A percentile compares a stretch with the other conserved stretches of the same genome.
phyloP scores from a whole-genome alignment of 148 eudicot species.

The Vaccinium myrtillus region DNA sequence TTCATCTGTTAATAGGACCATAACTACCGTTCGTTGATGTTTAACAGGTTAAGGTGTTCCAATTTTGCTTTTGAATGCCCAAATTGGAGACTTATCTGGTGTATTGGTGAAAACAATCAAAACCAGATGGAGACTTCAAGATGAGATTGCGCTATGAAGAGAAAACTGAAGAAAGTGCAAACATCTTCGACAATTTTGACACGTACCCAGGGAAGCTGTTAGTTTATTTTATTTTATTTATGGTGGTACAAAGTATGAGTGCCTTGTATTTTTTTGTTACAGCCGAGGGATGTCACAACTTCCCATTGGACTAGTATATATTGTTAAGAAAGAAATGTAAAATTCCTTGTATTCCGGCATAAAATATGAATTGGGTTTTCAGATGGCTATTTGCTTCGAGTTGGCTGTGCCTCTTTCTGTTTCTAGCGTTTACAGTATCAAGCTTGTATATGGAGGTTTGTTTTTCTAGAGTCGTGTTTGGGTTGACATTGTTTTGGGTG shows the following conservation, averaged over 20 bases:
- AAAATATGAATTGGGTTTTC: background rate
- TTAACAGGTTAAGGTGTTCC: constrained; percentile 1
- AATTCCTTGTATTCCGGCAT: background rate
- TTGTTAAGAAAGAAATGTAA: too few relatives aligned
- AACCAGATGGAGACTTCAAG: background rate
- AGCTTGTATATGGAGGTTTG: background rate
- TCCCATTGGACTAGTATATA: background rate
- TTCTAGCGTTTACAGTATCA: background rate
- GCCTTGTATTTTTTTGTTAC: background rate
- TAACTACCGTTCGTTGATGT: background rate
- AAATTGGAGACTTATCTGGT: background rate
- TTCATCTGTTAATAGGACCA: background rate
- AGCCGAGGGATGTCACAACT: background rate
- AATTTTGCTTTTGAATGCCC: background rate
- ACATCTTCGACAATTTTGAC: background rate
- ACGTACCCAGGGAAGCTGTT: background rate
- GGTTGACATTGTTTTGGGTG: background rate
- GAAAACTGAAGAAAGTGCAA: background rate
- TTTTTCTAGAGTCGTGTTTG: background rate
- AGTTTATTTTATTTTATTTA: background rate
- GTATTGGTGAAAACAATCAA: background rate
- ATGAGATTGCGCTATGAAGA: background rate
- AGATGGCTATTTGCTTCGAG: background rate
- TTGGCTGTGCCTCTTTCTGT: background rate
- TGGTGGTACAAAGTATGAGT: background rate